These are phyloP conservation scores for Cercophora newfieldiana DNA, from an alignment of 495 filamentous ascomycete genomes.

Conservation along the genomic window DNA sequence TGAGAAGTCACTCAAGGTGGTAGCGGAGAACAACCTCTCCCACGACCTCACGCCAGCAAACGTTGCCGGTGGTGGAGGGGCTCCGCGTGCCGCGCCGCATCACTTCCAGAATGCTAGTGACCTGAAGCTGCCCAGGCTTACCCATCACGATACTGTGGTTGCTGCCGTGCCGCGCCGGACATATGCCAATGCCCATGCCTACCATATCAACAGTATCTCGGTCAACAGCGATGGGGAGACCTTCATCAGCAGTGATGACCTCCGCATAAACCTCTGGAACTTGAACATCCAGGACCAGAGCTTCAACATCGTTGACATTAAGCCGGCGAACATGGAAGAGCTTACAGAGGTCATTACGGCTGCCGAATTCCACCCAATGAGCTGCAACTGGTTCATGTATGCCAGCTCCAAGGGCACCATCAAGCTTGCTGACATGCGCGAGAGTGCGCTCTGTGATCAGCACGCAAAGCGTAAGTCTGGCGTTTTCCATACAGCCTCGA, in stretches of 20 bases:
- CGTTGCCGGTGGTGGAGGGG: conserved; percentile 70
- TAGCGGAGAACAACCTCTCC: conserved; percentile 97
- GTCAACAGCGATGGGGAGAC: conserved; percentile 99
- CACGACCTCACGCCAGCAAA: conserved; percentile 86
- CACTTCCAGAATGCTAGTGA: conserved; percentile 79
- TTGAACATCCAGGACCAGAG: conserved; percentile 99
- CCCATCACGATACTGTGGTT: conserved; percentile 97
- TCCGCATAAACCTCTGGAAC: conserved; percentile 98
- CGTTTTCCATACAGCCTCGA: neutral
- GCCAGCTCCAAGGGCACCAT: conserved; percentile 98
- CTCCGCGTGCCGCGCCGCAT: conserved; percentile 65
- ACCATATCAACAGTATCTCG: conserved; percentile 99
- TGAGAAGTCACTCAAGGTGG: conserved; percentile 97
- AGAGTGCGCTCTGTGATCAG: conserved; percentile 92
- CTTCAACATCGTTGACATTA: conserved; percentile 99
- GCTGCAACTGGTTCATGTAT: conserved; percentile 99
- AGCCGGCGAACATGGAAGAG: conserved; percentile 99
- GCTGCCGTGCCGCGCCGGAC: conserved; percentile 93
- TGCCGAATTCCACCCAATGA: conserved; percentile 93
- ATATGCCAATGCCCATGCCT: conserved; percentile 97
- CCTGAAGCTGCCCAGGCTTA: conserved; percentile 90
- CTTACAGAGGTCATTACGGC: conserved; percentile 98
- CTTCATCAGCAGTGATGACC: conserved; percentile 96
- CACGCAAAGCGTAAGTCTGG: conserved; percentile 81
- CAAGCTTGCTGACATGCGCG: conserved; percentile 96